Conservation (phyloP, 139 green algal species). For the Auxenochlorella protothecoides region DNA sequence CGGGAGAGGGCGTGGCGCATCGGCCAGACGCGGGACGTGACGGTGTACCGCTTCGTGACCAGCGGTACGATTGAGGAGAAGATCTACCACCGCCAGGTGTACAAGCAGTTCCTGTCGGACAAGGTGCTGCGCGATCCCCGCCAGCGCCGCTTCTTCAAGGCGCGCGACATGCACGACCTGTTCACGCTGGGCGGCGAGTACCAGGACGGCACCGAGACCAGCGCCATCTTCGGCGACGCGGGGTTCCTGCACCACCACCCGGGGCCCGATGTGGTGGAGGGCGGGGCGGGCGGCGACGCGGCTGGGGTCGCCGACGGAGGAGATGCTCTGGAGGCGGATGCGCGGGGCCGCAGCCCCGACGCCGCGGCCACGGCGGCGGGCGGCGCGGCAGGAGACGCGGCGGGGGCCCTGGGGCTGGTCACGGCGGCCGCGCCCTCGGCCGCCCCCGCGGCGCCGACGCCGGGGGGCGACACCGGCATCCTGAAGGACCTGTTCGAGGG, state of each 20-base stretch:
- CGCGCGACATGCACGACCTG: constrained; percentile 79
- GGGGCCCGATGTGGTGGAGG: neutral
- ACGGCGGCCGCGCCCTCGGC: too few species aligned
- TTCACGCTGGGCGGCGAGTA: constrained; percentile 82
- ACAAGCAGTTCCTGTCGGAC: constrained; percentile 36
- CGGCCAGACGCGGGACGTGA: constrained; percentile 83
- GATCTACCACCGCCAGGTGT: constrained; percentile 83
- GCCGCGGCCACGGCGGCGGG: neutral
- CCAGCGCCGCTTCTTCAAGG: constrained; percentile 88
- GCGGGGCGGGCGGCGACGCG: neutral
- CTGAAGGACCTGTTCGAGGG: constrained; percentile 83
- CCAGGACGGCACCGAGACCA: constrained; percentile 54
- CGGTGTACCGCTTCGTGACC: constrained; percentile 90
- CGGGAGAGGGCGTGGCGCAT: constrained; percentile 94
- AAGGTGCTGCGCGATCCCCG: constrained; percentile 78
- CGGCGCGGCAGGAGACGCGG: too few species aligned
- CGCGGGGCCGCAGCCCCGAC: neutral
- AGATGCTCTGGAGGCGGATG: neutral
- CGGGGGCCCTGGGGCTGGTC: too few species aligned
- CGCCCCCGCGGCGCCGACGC: too few species aligned
- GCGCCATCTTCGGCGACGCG: constrained; percentile 59
- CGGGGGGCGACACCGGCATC: constrained; percentile 45
- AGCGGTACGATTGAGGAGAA: constrained; percentile 97
- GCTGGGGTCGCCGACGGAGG: neutral
- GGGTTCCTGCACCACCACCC: constrained; percentile 3